Base-by-base conservation (phyloP, 495 filamentous ascomycete genomes). In the Umbilicaria muhlenbergii region DNA sequence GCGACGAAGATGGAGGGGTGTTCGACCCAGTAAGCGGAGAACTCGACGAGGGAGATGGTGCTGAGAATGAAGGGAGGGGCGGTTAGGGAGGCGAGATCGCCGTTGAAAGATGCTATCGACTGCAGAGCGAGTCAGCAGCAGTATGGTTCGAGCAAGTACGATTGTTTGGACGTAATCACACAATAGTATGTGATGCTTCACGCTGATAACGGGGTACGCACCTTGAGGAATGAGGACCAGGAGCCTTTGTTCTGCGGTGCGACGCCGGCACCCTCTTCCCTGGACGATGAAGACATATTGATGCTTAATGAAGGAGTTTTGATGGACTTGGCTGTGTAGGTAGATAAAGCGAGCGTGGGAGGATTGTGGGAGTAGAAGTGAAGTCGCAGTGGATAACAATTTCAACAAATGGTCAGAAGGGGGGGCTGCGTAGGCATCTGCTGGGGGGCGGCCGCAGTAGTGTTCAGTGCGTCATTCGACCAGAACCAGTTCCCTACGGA, bases 91-190 rank as follows among this genome's bases (percentile, higher is more conserved):
- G 89, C 83, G 36, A 98, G 77, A 54, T 98, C 91, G 53, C 92
- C 91, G 63, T 86, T 94, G 70, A 95, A 96, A 15, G 86, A 91
- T 33, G 91, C 85, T 54, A 98, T 86, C 21, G 88, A 92, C 86
- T 92, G 32, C 43, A 18, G 2, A 10, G 13, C 5, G 3, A 32
- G 34, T 56, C 21, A 56, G 50, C 6, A 5, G 24, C 16, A 17
- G n/a, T 33, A 14, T 3, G 40, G 17, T 13, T 32, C 17, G 13
- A 7, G 16, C 4, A 31, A 10, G n/a, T 17, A 32, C 4, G 14
- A 41, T 35, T 4, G 40, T 5, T 6, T n/a, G 40, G n/a, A 31
- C 8, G 24, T 28, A 6, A 28, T 28, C 4, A 28, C 24, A 28
- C 24, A 10, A 10, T 6, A 28, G 24, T 28, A 7, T 28, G 24